Evolutionary conservation across 495 filamentous ascomycete genomes (phyloP), one percentile per base, ranked within the genome.

Genomic region (Penicillium flavigenum): DNA sequence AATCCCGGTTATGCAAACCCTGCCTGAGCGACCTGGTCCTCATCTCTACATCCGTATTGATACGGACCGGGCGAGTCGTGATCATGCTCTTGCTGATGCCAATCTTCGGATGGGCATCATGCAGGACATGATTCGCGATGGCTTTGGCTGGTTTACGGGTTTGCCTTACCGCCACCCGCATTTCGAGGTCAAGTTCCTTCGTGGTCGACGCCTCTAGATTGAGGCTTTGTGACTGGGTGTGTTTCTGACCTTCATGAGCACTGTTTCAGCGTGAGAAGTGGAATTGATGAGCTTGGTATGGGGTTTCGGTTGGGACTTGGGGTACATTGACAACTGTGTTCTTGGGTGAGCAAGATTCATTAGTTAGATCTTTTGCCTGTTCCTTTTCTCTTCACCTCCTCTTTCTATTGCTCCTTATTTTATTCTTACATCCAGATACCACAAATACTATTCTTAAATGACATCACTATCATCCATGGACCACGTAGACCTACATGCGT

Each of bases 121-220:
- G 54, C 26, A 32, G 8, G 32, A 53, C 2, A 61, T 61, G 54
- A 48, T 43, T 38, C 17, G 24, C 1, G 59, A 57, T 16, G 59
- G 54, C 8, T 12, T 57, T 17, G 59, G 54, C 5, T 61, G 59
- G 54, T 57, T 61, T 6, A 24, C 43, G 6, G 54, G 47, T 0
- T 16, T 61, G 31, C 59, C 59, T 12, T 61, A 49, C 41, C 11
- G 7, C 14, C 42, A 53, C 14, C 22, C 8, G 20, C 42, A 57
- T 32, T 61, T 61, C 17, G 52, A 34, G 17, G 44, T 48, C 8
- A 36, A 19, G 29, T 50, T 34, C 10, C n/a, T 34, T 16, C 31
- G 47, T 39, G 36, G 36, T 17, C 36, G 16, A 17, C 36, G 36
- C 6, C 36, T 39, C 36, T 39, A 39, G 36, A 9, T 39, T 9